Percentiles rank a stretch among this genome's conserved stretches.
These are phyloP conservation scores for Ascomycota sp. DNA, from an alignment of 2,329 filamentous ascomycete genomes.

Conservation along the genomic window DNA sequence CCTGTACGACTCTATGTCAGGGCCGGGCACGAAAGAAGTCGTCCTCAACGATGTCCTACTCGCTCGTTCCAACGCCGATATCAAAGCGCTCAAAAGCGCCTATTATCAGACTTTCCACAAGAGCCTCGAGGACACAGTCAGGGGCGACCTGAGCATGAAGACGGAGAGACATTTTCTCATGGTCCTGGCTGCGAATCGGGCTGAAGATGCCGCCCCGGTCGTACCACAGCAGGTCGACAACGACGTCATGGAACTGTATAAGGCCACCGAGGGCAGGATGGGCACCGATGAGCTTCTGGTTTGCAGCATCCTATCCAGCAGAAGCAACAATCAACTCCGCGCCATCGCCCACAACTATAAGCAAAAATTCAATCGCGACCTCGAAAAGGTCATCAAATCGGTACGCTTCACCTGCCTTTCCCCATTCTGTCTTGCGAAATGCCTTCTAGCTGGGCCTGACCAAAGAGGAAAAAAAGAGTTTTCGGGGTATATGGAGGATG, in stretches of 20 bases:
- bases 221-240: conserved; percentile 52
- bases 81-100: conserved; percentile 63
- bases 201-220: conserved; percentile 59
- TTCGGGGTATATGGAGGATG: conserved; percentile 79
- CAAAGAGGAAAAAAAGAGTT: conserved; percentile 37
- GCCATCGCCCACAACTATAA: conserved; percentile 62
- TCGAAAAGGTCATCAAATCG: conserved; percentile 56
- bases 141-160: conserved; percentile 64
- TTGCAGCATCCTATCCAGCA: conserved; percentile 54
- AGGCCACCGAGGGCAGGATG: conserved; percentile 51
- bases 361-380: conserved; percentile 45
- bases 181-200: conserved; percentile 51
- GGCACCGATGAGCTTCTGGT: conserved; percentile 59
- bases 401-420: conserved; percentile 16
- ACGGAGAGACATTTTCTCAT: conserved; percentile 73
- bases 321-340: conserved; percentile 66
- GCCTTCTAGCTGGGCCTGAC: not conserved
- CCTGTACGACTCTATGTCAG: conserved; percentile 52
- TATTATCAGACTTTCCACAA: conserved; percentile 50
- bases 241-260: conserved; percentile 59
- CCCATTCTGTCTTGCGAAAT: not conserved
- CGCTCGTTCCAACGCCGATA: conserved; percentile 65
- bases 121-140: conserved; percentile 51
- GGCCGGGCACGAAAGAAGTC: conserved; percentile 68
- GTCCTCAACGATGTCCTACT: conserved; percentile 76